phyloP scores from a whole-genome alignment of 225 moss, liverwort and hornwort genomes.

The Physcomitrium patens region DNA sequence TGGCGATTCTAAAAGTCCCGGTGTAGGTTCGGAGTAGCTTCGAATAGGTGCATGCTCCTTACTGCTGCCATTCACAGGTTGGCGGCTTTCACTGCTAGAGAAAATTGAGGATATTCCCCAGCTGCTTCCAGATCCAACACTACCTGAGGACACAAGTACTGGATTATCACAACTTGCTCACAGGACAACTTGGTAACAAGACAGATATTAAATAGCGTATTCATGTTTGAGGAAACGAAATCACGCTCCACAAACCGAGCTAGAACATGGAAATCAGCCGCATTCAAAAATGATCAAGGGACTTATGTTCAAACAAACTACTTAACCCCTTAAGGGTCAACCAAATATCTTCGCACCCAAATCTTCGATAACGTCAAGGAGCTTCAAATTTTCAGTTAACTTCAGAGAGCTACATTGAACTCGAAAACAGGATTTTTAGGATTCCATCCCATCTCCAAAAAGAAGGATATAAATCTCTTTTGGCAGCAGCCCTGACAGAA shows the following conservation, averaged over 20 bases:
- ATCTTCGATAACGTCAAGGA: too few relatives aligned
- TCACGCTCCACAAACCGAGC: conserved; percentile 4
- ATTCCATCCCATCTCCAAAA: too few relatives aligned
- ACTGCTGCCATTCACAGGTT: conserved; percentile 65
- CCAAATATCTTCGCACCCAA: too few relatives aligned
- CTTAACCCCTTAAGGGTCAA: background rate
- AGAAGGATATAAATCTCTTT: too few relatives aligned
- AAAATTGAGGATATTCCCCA: conserved; percentile 99
- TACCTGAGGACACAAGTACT: conserved; percentile 52
- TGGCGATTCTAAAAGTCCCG: conserved; percentile 75
- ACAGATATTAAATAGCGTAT: background rate
- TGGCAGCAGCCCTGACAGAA: too few relatives aligned
- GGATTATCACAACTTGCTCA: background rate
- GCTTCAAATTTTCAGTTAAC: too few relatives aligned
- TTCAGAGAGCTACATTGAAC: too few relatives aligned
- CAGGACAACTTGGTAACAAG: background rate
- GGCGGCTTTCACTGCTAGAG: conserved; percentile 76
- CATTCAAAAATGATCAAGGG: conserved; percentile 11
- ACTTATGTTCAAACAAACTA: background rate
- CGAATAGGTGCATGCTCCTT: conserved; percentile 83
- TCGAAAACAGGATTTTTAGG: too few relatives aligned
- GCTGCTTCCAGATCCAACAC: conserved; percentile 65
- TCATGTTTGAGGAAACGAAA: background rate
- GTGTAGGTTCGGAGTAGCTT: conserved; percentile 84
- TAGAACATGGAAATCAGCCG: conserved; percentile 1